phyloP scores from a whole-genome alignment of 148 eudicot genomes.

The Simmondsia chinensis region DNA sequence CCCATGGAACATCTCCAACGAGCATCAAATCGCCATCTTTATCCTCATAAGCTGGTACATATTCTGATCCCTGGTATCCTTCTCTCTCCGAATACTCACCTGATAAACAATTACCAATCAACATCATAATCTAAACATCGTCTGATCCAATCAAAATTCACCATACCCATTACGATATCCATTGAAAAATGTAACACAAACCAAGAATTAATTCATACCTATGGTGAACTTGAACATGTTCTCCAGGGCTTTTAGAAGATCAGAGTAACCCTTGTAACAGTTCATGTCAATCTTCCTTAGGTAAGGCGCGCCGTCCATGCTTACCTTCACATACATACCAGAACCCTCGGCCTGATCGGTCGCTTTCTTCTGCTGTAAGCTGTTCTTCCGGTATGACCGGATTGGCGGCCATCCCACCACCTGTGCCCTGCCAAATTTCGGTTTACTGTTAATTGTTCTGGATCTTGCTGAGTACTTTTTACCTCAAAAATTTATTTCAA shows the following conservation, averaged over 20 bases:
- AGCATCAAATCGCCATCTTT: conserved; percentile 18
- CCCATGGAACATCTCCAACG: no score
- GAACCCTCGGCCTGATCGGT: background rate
- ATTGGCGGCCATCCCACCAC: conserved; percentile 16
- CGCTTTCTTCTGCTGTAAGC: conserved; percentile 1
- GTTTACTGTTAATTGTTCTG: no score
- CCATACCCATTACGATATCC: no score
- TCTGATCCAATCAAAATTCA: no score
- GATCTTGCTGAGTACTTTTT: no score
- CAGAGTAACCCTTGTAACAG: conserved; percentile 7
- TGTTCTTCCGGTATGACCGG: conserved; percentile 9
- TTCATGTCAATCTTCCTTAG: conserved; percentile 10
- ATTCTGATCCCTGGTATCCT: conserved; percentile 10
- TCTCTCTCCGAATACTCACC: conserved; percentile 10
- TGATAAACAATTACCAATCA: background rate
- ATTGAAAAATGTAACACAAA: background rate
- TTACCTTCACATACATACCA: conserved; percentile 9
- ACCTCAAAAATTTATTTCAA: no score
- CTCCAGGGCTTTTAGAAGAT: conserved; percentile 6
- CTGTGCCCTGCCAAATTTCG: conserved; percentile 13
- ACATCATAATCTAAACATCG: background rate
- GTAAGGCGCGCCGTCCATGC: conserved; percentile 12
- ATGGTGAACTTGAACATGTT: conserved; percentile 13
- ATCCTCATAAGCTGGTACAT: conserved; percentile 15
- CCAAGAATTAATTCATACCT: background rate